A percentile compares a stretch with the other conserved stretches of the same genome.
These are phyloP conservation scores for Xylariaceae sp. DNA, from an alignment of 2,329 filamentous ascomycete genomes.

Conservation along the genomic window DNA sequence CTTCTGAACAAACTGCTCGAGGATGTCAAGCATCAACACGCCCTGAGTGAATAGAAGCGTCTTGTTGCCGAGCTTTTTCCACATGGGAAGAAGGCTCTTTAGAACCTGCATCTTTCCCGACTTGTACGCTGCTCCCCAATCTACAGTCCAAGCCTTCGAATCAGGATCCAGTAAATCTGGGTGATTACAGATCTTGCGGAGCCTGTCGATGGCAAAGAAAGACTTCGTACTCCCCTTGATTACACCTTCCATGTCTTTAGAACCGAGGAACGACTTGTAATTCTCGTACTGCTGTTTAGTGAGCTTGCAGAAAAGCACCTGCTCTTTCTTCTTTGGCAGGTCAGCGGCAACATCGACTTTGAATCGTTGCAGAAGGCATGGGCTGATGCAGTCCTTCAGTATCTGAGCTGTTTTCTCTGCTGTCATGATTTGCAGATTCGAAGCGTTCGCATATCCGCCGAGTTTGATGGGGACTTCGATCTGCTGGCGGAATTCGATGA, in stretches of 20 bases:
- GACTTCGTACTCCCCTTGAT: constrained; percentile 69
- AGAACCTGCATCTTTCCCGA: constrained; percentile 97
- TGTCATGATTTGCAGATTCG: constrained; percentile 88
- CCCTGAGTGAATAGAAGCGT: constrained; percentile 90
- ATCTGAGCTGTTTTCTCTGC: constrained; percentile 92
- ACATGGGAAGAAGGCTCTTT: constrained; percentile 78
- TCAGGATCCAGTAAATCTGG: constrained; percentile 74
- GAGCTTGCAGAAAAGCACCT: constrained; percentile 92
- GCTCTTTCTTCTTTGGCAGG: constrained; percentile 90
- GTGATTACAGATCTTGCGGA: constrained; percentile 97
- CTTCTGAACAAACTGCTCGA: constrained; percentile 71
- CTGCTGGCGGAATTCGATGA: constrained; percentile 83
- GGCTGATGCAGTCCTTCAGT: constrained; percentile 86
- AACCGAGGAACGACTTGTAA: constrained; percentile 76
- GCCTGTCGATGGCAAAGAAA: constrained; percentile 81
- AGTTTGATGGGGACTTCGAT: constrained; percentile 93
- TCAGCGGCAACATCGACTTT: constrained; percentile 93
- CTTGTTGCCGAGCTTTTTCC: constrained; percentile 88
- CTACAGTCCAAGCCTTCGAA: constrained; percentile 55
- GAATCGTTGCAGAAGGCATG: constrained; percentile 85
- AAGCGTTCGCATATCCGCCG: constrained; percentile 92
- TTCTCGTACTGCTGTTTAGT: constrained; percentile 71
- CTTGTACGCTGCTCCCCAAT: constrained; percentile 70
- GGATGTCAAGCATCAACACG: constrained; percentile 89
- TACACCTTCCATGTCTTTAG: constrained; percentile 81